Conservation (phyloP, 345 rosid genomes). For the Anacardium occidentale region DNA sequence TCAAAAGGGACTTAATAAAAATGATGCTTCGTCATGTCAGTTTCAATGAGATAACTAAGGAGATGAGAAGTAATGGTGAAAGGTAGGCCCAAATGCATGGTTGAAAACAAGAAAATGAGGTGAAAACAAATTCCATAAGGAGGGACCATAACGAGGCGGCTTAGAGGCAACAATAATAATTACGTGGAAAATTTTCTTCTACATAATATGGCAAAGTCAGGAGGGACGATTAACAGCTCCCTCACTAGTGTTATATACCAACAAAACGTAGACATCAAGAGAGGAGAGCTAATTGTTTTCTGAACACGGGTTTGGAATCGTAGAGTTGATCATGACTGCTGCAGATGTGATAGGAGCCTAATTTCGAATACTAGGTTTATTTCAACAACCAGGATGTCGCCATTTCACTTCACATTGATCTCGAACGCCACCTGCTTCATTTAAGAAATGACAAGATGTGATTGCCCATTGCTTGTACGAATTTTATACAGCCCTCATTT, state of each 20-base stretch:
- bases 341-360: too few relatives aligned
- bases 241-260: too few relatives aligned
- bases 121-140: not conserved
- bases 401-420: not conserved
- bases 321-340: too few relatives aligned
- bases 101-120: not conserved
- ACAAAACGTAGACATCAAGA: too few relatives aligned
- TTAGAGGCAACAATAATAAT: not conserved
- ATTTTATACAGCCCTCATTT: too few relatives aligned
- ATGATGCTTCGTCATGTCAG: not conserved
- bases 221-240: too few relatives aligned
- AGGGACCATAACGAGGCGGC: constrained; percentile 13
- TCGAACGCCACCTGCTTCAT: not conserved
- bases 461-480: too few relatives aligned
- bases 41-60: not conserved
- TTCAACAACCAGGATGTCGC: not conserved
- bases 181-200: not conserved
- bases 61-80: not conserved
- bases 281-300: too few relatives aligned
- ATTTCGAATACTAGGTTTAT: not conserved
- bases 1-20: too few relatives aligned
- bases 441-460: too few relatives aligned
- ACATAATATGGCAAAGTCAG: too few relatives aligned
- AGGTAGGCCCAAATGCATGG: constrained; percentile 16
- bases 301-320: too few relatives aligned